Evolutionary conservation across 805 yeast species (phyloP), one percentile per base, ranked within the genome.

Genomic region (Scheffersomyces ergatensis): DNA sequence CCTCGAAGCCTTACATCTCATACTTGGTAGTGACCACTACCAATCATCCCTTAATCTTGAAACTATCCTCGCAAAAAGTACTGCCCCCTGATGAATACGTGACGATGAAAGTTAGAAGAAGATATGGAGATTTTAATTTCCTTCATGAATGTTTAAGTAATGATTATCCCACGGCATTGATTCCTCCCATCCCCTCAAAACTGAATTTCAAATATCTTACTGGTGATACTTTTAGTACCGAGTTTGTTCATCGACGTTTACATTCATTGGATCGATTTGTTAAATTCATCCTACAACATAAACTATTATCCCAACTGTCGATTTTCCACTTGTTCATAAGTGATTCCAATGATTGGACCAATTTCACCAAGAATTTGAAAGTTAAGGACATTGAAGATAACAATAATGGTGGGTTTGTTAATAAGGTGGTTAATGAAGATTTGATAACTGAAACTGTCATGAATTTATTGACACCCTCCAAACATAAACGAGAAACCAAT

Each of bases 101-200:
- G 2, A 60, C 61, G n/a, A 70, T 77, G 40, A 63, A 65, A 18
- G 82, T 84, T 2, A 73, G 95, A 35, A 75, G 97, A 51, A 74
- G 99, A 38, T 92, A 87, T 61, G 85, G 92, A 4, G 98, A 93
- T 61, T 88, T 92, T 60, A 77, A 84, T 43, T 80, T 83, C 49
- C 72, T 92, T 17, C 86, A 83, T 61, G 85, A 83, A 45, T 82
- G 88, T 42, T 67, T 92, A 39, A 60, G 73, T 37, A 83, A 80
- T 49, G 97, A 90, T 57, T 85, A 72, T 57, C 96, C 97, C 0
- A 85, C 93, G 3, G 74, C 87, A 44, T 78, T 93, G 12, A 79
- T 92, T 0, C 99, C 99, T 1, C 97, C 98, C 12, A 71, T 92
- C 39, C 99, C 99, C 0, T 95, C 92, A 46, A 90, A 89, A 61